A percentile compares a stretch with the other conserved stretches of the same genome.
phyloP scores from a whole-genome alignment of 768 basidiomycete species.

The Aureoboletus auriporus region DNA sequence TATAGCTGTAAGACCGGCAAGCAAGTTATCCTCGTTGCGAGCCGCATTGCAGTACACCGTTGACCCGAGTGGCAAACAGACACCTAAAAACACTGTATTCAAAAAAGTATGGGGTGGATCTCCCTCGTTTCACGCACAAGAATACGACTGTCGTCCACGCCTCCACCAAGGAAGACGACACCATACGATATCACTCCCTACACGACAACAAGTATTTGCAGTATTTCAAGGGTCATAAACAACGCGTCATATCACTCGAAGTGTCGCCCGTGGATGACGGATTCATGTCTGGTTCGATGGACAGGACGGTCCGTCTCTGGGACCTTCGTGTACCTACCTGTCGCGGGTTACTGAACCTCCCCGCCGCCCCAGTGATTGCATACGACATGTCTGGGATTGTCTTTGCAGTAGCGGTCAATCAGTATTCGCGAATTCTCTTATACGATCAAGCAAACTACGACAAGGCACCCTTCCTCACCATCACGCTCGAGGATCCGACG shows the following conservation, averaged over 20 bases:
- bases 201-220: conserved; percentile 96
- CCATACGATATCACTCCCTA: conserved; percentile 88
- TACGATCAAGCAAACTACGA: conserved; percentile 87
- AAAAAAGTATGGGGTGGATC: conserved; percentile 95
- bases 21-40: conserved; percentile 54
- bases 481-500: conserved; percentile 79
- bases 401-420: conserved; percentile 84
- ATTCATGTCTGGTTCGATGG: conserved; percentile 92
- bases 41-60: conserved; percentile 15
- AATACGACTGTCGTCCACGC: conserved; percentile 81
- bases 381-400: conserved; percentile 82
- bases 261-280: conserved; percentile 91
- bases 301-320: conserved; percentile 95
- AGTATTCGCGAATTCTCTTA: conserved; percentile 75
- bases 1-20: conserved; percentile 90
- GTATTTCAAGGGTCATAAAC: conserved; percentile 95
- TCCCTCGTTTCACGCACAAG: conserved; percentile 93
- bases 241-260: conserved; percentile 82
- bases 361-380: conserved; percentile 72
- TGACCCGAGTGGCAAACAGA: conserved; percentile 42
- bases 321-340: conserved; percentile 80
- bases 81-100: conserved; percentile 76
- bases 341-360: conserved; percentile 73
- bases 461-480: conserved; percentile 86
- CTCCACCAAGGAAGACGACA: conserved; percentile 94